These are phyloP conservation scores for Colletotrichum liaoningense DNA, from an alignment of 2,329 filamentous ascomycete genomes.

Conservation along the genomic window DNA sequence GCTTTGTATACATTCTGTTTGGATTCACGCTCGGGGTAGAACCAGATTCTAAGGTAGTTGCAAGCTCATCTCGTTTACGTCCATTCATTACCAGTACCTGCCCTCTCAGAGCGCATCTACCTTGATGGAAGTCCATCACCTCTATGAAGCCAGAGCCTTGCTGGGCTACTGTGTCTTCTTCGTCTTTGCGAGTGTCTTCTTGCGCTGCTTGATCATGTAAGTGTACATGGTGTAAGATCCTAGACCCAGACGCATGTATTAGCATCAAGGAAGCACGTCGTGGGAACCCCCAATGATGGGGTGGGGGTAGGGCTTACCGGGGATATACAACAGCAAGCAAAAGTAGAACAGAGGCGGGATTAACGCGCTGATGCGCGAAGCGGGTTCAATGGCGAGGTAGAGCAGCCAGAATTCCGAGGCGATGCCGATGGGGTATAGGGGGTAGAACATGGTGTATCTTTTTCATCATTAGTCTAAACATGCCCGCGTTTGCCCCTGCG, in stretches of 20 bases:
- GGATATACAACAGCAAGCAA: constrained; percentile 81
- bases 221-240: constrained; percentile 83
- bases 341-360: constrained; percentile 70
- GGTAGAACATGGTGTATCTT: constrained; percentile 86
- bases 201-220: constrained; percentile 92
- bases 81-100: too few relatives aligned
- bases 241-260: neutral
- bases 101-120: too few relatives aligned
- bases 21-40: too few relatives aligned
- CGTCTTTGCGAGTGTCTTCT: constrained; percentile 75
- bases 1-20: too few relatives aligned
- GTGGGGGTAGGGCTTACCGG: constrained; percentile 65
- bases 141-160: too few relatives aligned
- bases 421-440: constrained; percentile 94
- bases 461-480: neutral
- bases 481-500: too few relatives aligned
- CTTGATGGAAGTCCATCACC: neutral
- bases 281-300: too few relatives aligned
- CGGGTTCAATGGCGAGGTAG: constrained; percentile 73
- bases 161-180: neutral
- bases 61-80: too few relatives aligned
- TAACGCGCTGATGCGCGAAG: constrained; percentile 56
- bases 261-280: neutral
- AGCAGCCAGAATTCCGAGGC: constrained; percentile 87
- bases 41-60: too few relatives aligned